Conservation (phyloP, 73 alveolate species). For the Tetrahymena borealis region DNA sequence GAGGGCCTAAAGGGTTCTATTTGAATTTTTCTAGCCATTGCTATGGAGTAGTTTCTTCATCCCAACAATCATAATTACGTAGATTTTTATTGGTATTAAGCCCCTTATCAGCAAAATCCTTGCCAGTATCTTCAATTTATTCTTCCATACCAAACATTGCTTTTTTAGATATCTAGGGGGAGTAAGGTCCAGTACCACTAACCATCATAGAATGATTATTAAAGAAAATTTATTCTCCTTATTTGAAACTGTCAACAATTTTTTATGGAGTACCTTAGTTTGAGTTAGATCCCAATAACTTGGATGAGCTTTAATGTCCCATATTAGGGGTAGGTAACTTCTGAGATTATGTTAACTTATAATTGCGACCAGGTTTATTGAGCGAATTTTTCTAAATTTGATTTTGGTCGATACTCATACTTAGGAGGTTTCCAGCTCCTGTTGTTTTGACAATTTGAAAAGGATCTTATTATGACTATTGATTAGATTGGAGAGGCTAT, state of each 20-base stretch:
- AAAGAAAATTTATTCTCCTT: neutral
- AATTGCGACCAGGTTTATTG: neutral
- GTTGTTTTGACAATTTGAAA: neutral
- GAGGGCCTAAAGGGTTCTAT: constrained; percentile 11
- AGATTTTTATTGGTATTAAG: constrained; percentile 30
- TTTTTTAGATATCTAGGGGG: neutral
- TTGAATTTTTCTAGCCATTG: constrained; percentile 9
- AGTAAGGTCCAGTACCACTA: neutral
- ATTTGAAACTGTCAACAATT: neutral
- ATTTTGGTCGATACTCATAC: neutral
- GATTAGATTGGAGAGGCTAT: neutral
- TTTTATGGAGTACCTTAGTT: neutral
- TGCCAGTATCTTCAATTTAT: neutral
- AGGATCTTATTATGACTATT: neutral
- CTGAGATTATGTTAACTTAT: neutral
- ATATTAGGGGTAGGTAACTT: neutral
- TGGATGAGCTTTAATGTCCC: neutral
- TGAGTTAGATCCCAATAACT: neutral
- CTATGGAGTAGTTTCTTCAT: constrained; percentile 37
- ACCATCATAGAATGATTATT: neutral
- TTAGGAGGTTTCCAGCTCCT: neutral
- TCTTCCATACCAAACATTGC: neutral
- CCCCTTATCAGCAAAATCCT: constrained; percentile 25
- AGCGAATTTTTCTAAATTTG: neutral
- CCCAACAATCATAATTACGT: constrained; percentile 42